Evolutionary conservation across 2,329 filamentous ascomycete species (phyloP).

Genomic region (Fusarium zealandicum): DNA sequence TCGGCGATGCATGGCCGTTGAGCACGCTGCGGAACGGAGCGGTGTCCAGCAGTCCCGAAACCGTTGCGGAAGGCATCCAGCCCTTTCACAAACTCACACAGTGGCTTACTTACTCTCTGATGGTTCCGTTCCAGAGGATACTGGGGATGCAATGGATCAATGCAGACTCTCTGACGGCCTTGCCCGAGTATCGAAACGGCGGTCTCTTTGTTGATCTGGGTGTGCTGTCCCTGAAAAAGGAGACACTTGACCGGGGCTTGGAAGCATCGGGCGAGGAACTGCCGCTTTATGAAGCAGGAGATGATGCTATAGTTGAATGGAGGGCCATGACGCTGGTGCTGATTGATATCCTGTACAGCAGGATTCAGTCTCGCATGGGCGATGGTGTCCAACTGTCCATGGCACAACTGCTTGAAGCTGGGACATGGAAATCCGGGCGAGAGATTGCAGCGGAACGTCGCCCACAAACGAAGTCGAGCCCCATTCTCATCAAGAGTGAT

Average conservation of each 20-base stretch:
- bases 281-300: slow-evolving; percentile 59
- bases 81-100: slow-evolving; percentile 72
- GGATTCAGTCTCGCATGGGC: slow-evolving; percentile 48
- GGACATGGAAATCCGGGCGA: slow-evolving; percentile 71
- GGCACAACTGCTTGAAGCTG: slow-evolving; percentile 61
- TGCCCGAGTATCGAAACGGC: slow-evolving; percentile 77
- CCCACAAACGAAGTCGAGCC: slow-evolving; percentile 81
- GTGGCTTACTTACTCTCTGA: slow-evolving; percentile 77
- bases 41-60: neutral
- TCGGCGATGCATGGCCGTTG: slow-evolving; percentile 61
- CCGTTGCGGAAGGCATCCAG: slow-evolving; percentile 46
- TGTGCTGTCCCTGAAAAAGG: slow-evolving; percentile 58
- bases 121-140: slow-evolving; percentile 66
- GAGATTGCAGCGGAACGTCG: slow-evolving; percentile 81
- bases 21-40: slow-evolving; percentile 27
- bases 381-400: slow-evolving; percentile 46
- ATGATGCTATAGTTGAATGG: slow-evolving; percentile 69
- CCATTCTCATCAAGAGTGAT: slow-evolving; percentile 63
- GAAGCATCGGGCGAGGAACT: slow-evolving; percentile 52
- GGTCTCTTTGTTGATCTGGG: slow-evolving; percentile 70
- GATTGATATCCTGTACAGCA: slow-evolving; percentile 57
- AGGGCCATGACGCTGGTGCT: slow-evolving; percentile 65
- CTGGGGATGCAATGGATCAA: slow-evolving; percentile 61
- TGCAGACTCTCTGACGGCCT: slow-evolving; percentile 65
- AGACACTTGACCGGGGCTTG: slow-evolving; percentile 53